Base-by-base conservation (phyloP, 2,329 filamentous ascomycete genomes). In the Fusarium praegraminearum region DNA sequence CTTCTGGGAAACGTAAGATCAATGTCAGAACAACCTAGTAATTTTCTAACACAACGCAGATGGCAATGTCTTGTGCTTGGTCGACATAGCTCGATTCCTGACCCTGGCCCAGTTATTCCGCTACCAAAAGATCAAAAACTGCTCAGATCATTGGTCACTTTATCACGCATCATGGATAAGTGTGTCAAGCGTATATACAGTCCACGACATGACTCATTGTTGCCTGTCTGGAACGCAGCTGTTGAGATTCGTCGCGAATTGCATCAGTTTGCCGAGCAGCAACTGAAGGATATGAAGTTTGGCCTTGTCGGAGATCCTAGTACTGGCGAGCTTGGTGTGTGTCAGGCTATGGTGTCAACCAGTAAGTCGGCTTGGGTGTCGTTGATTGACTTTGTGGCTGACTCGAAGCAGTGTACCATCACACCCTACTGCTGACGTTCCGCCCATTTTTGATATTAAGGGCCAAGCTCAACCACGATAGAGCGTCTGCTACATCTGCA, bases 1-100 rank as follows among this genome's bases (percentile, higher is more conserved):
- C 63, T 76, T 81, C 28, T 83, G 79, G 69, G 82, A 83, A 74
- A 82, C 77, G 82, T 83, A 46, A 10, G 26, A 22, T 30, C 4
- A 13, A 38, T 6, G 16, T 6, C 8, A 20, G 11, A 28, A 10
- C 0, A 20, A 13, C n/a, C 12, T 13, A 7, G 28, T 54, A 15
- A 52, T 24, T 12, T 20, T 20, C 56, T 47, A 26, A 51, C 41
- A 43, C 11, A 3, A 12, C 4, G 26, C 22, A 83, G 82, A 7
- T 83, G 81, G 81, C 78, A 79, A 32, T 83, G 80, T 52, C 82
- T 83, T 51, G 79, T 81, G 18, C 66, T 80, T 1, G 82, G 82
- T 3, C 78, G 82, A 13, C 81, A 82, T 4, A 80, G 76, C 46
- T 80, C 80, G 1, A 69, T 83, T 3, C 78, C 77, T 0, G 69